phyloP scores from a whole-genome alignment of 805 yeast species.

The Hanseniaspora lachancei region DNA sequence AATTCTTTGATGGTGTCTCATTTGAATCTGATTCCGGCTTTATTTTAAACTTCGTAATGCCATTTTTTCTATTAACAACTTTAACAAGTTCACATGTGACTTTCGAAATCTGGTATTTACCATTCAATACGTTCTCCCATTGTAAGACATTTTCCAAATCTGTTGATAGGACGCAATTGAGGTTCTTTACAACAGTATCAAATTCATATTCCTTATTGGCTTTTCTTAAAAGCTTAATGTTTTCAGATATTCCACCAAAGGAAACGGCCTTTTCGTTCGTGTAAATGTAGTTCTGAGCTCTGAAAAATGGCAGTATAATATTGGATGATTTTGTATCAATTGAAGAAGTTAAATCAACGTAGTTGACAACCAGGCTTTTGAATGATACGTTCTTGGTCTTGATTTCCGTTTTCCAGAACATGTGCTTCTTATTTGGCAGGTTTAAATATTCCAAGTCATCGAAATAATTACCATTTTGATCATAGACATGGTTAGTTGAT shows the following conservation, averaged over 20 bases:
- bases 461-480: slow-evolving; percentile 30
- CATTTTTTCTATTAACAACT: slow-evolving; percentile 12
- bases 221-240: slow-evolving; percentile 24
- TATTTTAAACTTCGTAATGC: slow-evolving; percentile 17
- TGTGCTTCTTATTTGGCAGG: slow-evolving; percentile 28
- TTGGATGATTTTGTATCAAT: slow-evolving; percentile 73
- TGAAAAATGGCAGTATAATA: slow-evolving; percentile 62
- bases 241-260: slow-evolving; percentile 10
- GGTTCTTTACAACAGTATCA: slow-evolving; percentile 41
- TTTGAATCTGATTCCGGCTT: slow-evolving; percentile 24
- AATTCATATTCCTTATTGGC: slow-evolving; percentile 31
- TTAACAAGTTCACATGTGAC: slow-evolving; percentile 42
- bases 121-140: slow-evolving; percentile 80
- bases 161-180: slow-evolving; percentile 59
- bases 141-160: slow-evolving; percentile 43
- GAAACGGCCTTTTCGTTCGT: neutral
- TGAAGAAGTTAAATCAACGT: slow-evolving; percentile 68
- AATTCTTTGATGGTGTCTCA: neutral
- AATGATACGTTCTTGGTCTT: neutral
- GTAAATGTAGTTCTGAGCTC: slow-evolving; percentile 60
- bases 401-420: slow-evolving; percentile 37
- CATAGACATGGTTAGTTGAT: slow-evolving; percentile 24
- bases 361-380: slow-evolving; percentile 19
- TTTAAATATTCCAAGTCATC: slow-evolving; percentile 43
- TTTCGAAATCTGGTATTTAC: slow-evolving; percentile 61